Percentiles rank a stretch among this genome's conserved stretches.
Conservation (phyloP, 768 basidiomycete genomes). For the Boletus rubroflammeus region DNA sequence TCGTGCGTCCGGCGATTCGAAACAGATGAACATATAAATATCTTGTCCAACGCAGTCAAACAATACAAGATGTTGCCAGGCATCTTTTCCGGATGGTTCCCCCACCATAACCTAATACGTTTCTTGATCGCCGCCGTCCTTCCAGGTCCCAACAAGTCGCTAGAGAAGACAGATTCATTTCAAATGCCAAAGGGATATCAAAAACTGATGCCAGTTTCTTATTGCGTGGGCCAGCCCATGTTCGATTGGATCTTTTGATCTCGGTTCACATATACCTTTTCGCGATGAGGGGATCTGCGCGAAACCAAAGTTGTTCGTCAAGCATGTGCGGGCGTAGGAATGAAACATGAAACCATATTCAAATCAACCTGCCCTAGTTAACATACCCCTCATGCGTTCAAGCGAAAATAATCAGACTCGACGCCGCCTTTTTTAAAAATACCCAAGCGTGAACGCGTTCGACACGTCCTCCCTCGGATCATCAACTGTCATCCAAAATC, state of each 20-base stretch:
- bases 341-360: neutral
- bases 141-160: neutral
- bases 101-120: neutral
- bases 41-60: neutral
- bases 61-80: neutral
- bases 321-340: conserved; percentile 3
- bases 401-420: neutral
- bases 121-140: neutral
- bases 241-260: neutral
- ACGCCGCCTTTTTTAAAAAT: neutral
- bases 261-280: neutral
- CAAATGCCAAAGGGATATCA: neutral
- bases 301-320: neutral
- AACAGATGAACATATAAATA: conserved; percentile 2
- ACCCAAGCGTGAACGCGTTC: neutral
- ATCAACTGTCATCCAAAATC: conserved; percentile 49
- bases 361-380: neutral
- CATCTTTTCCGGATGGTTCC: neutral
- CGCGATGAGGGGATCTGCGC: conserved; percentile 6
- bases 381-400: neutral
- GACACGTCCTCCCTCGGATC: neutral
- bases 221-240: neutral
- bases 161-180: neutral
- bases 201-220: neutral
- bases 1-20: neutral